Conservation (phyloP, 345 rosid genomes). For the Acer saccharum region DNA sequence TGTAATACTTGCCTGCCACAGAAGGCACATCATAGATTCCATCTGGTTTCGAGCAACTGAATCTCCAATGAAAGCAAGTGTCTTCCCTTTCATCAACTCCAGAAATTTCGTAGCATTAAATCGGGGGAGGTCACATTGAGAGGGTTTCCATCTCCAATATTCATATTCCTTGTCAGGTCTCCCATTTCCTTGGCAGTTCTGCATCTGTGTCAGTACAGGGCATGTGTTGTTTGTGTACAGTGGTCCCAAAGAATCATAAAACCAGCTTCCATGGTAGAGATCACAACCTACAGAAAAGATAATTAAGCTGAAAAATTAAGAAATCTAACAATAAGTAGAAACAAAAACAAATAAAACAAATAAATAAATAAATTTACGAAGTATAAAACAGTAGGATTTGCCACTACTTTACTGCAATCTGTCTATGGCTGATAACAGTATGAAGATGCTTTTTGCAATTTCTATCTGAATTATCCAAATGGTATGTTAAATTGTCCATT, state of each 20-base stretch:
- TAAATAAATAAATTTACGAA: no score
- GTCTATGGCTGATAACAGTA: background rate
- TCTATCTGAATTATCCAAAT: background rate
- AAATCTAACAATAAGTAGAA: background rate
- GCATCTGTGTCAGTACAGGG: slow-evolving; percentile 93
- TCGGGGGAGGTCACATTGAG: slow-evolving; percentile 84
- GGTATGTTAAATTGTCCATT: background rate
- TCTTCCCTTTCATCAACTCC: slow-evolving; percentile 92
- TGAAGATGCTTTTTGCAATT: background rate
- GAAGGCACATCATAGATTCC: slow-evolving; percentile 97
- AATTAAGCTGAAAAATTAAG: slow-evolving; percentile 19
- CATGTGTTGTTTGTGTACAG: slow-evolving; percentile 89
- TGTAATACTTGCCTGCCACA: slow-evolving; percentile 85
- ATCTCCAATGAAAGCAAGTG: slow-evolving; percentile 90
- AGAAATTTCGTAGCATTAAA: slow-evolving; percentile 87
- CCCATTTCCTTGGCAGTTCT: slow-evolving; percentile 99
- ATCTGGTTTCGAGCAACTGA: slow-evolving; percentile 98
- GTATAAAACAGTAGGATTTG: background rate
- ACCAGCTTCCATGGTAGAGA: slow-evolving; percentile 82
- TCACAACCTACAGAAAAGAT: slow-evolving; percentile 65
- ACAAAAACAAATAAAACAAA: background rate
- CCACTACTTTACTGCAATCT: background rate
- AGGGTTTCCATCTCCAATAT: slow-evolving; percentile 96
- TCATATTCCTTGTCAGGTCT: slow-evolving; percentile 92
- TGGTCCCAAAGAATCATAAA: slow-evolving; percentile 79